Conservation (phyloP, 306 rosid genomes). For the Lathyrus tuberosus region DNA sequence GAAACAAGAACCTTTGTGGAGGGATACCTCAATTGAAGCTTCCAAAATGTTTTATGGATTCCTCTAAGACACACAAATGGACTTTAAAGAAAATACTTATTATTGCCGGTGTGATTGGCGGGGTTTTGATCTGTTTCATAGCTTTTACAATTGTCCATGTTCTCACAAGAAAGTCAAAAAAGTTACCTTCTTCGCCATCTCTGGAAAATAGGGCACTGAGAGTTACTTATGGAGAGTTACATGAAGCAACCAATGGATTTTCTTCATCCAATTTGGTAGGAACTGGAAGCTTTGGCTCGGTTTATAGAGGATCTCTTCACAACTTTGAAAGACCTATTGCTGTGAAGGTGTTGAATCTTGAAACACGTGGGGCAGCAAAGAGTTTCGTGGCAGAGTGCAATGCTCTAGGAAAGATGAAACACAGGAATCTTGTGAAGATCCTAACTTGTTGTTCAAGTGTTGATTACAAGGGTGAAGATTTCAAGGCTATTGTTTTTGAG, state of each 20-base stretch:
- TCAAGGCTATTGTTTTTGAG: conserved; percentile 46
- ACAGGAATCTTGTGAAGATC: too few relatives aligned
- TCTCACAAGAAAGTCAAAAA: conserved; percentile 25
- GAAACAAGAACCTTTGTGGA: too few relatives aligned
- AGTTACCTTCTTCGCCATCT: background rate
- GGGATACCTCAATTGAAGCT: too few relatives aligned
- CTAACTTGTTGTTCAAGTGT: too few relatives aligned
- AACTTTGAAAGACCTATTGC: conserved; percentile 29
- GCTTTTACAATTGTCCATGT: background rate
- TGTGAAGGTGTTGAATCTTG: conserved; percentile 48
- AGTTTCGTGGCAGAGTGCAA: conserved; percentile 46
- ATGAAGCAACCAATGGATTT: conserved; percentile 50
- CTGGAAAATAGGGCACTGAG: background rate
- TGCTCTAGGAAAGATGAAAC: conserved; percentile 27
- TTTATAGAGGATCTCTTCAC: conserved; percentile 41
- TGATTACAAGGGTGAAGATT: too few relatives aligned
- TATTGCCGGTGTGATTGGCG: background rate
- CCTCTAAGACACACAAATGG: too few relatives aligned
- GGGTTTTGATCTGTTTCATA: background rate
- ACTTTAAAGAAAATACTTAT: background rate
- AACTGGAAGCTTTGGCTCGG: conserved; percentile 38
- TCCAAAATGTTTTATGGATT: too few relatives aligned
- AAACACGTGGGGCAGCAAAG: conserved; percentile 41
- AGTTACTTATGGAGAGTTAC: conserved; percentile 44
- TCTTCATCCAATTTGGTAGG: conserved; percentile 43